phyloP scores from a whole-genome alignment of 306 rosid genomes.

The Corylus americana region DNA sequence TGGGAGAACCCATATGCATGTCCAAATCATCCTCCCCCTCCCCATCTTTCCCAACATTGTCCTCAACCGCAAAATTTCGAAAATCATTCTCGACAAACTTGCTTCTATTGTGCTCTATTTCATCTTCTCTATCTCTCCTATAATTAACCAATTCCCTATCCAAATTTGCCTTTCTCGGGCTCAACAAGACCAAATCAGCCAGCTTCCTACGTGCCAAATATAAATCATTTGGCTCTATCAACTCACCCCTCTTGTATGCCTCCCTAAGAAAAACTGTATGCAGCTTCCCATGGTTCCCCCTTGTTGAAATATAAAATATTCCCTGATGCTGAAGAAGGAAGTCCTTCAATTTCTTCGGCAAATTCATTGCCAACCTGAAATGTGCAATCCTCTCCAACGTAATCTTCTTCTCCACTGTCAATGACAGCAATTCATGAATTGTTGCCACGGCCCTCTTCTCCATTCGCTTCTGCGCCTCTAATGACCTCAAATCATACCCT shows the following conservation, averaged over 20 bases:
- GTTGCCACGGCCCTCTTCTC: conserved; percentile 84
- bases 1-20: conserved; percentile 25
- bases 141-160: conserved; percentile 71
- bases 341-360: conserved; percentile 84
- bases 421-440: conserved; percentile 69
- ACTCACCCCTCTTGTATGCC: conserved; percentile 71
- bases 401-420: conserved; percentile 88
- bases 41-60: conserved; percentile 21
- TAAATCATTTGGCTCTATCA: conserved; percentile 76
- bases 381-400: conserved; percentile 88
- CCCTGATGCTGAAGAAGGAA: conserved; percentile 95
- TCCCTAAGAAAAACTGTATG: conserved; percentile 88
- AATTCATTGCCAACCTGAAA: conserved; percentile 67
- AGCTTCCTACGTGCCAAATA: conserved; percentile 73
- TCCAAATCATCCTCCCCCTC: conserved; percentile 39
- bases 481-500: conserved; percentile 77
- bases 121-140: conserved; percentile 58
- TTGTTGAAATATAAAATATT: conserved; percentile 76
- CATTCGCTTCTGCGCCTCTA: conserved; percentile 88
- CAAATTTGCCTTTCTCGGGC: conserved; percentile 69
- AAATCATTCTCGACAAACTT: conserved; percentile 42
- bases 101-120: conserved; percentile 40
- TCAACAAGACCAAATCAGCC: conserved; percentile 68
- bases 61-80: conserved; percentile 34
- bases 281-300: conserved; percentile 94